Evolutionary conservation across 495 filamentous ascomycete species (phyloP).

Genomic region (Penicillium mononematosum): DNA sequence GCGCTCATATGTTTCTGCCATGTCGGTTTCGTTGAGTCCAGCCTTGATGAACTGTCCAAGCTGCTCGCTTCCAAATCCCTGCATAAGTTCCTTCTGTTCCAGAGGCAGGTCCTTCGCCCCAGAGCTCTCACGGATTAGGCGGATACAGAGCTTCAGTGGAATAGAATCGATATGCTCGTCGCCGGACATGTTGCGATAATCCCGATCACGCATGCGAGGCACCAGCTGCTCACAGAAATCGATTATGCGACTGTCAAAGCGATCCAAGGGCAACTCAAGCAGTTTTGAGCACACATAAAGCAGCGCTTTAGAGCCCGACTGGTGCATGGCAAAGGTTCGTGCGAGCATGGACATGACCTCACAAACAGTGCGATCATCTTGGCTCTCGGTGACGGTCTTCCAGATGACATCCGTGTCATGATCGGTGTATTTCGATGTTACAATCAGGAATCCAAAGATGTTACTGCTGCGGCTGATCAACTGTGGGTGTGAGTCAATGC

Average conservation of each 20-base stretch:
- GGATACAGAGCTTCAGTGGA: constrained; percentile 55
- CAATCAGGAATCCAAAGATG: constrained; percentile 83
- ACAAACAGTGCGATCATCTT: constrained; percentile 78
- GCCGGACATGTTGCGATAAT: neutral
- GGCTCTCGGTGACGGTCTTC: constrained; percentile 77
- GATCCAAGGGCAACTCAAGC: constrained; percentile 61
- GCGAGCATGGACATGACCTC: constrained; percentile 76
- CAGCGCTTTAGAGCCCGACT: constrained; percentile 45
- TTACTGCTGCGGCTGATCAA: constrained; percentile 79
- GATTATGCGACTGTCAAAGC: constrained; percentile 55
- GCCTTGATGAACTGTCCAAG: constrained; percentile 51
- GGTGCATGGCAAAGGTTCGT: constrained; percentile 60
- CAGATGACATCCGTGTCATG: constrained; percentile 78
- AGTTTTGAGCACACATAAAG: constrained; percentile 76
- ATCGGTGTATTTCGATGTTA: constrained; percentile 71
- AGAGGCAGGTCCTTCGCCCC: constrained; percentile 36
- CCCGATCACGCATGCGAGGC: constrained; percentile 28
- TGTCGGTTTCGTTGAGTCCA: constrained; percentile 49
- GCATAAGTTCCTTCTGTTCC: constrained; percentile 43
- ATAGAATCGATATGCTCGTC: constrained; percentile 34
- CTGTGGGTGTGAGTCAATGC: constrained; percentile 88
- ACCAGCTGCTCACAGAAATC: constrained; percentile 46
- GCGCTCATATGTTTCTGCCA: constrained; percentile 53
- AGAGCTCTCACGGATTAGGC: constrained; percentile 65
- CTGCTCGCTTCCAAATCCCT: constrained; percentile 58